Percentiles rank a stretch among this genome's conserved stretches.
Conservation (phyloP, 176 grass and related monocot genomes). For the Aegilops speltoides region DNA sequence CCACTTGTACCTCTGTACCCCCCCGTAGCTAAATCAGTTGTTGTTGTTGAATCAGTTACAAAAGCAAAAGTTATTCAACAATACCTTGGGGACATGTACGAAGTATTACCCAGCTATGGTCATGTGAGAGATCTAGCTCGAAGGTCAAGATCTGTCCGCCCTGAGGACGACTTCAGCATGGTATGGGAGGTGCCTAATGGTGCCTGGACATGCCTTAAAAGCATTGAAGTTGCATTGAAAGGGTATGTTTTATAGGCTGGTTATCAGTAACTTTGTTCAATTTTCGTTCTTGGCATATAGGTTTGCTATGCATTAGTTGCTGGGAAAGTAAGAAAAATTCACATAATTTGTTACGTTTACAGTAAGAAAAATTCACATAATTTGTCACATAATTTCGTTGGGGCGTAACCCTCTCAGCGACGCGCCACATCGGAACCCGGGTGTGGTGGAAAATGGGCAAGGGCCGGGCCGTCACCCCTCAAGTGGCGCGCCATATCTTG, state of each 20-base stretch:
- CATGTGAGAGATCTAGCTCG: conserved; percentile 95
- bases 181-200: conserved; percentile 95
- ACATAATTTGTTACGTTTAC: not conserved
- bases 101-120: conserved; percentile 92
- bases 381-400: too few species aligned
- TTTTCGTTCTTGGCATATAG: not conserved
- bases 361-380: too few species aligned
- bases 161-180: conserved; percentile 93
- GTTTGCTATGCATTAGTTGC: not conserved
- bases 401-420: too few species aligned
- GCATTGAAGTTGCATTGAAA: conserved; percentile 70
- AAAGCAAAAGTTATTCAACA: conserved; percentile 97
- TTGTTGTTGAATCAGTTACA: conserved; percentile 82
- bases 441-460: too few species aligned
- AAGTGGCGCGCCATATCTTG: too few species aligned
- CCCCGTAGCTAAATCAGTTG: conserved; percentile 76
- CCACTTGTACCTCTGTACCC: conserved; percentile 69
- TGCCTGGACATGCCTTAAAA: conserved; percentile 96
- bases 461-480: too few species aligned
- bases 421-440: too few species aligned
- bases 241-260: conserved; percentile 48
- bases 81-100: conserved; percentile 78
- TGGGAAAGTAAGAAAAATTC: not conserved
- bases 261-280: conserved; percentile 4
- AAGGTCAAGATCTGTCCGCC: conserved; percentile 76